These are phyloP conservation scores for Xylariales sp. DNA, from an alignment of 2,329 filamentous ascomycete genomes.

Conservation along the genomic window DNA sequence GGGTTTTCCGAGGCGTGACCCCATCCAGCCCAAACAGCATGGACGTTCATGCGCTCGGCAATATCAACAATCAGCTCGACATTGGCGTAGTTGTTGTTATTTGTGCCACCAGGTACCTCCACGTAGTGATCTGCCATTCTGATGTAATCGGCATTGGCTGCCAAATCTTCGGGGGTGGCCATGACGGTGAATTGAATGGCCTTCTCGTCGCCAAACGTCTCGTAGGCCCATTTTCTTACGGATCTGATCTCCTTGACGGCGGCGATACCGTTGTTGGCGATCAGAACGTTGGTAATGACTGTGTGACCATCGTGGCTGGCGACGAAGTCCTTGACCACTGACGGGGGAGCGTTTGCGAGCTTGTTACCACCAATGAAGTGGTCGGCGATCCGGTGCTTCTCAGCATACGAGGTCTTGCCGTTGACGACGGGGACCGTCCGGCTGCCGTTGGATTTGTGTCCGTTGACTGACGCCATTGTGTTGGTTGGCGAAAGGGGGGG, in stretches of 20 bases:
- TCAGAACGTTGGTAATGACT: slow-evolving; percentile 95
- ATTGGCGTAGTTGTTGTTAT: slow-evolving; percentile 99
- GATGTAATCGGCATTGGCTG: slow-evolving; percentile 98
- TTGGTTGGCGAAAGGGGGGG: slow-evolving; percentile 8
- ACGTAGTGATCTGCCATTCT: slow-evolving; percentile 99
- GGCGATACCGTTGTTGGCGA: slow-evolving; percentile 99
- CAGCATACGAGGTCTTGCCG: slow-evolving; percentile 64
- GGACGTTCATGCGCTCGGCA: slow-evolving; percentile 96
- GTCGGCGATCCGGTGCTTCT: slow-evolving; percentile 76
- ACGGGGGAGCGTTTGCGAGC: slow-evolving; percentile 73
- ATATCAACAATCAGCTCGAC: slow-evolving; percentile 98
- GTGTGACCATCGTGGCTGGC: slow-evolving; percentile 87
- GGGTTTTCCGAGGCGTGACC: slow-evolving; percentile 99
- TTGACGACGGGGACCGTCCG: slow-evolving; percentile 50
- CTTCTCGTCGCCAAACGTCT: slow-evolving; percentile 96
- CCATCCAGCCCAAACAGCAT: slow-evolving; percentile 99
- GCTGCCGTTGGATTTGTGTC: slow-evolving; percentile 38
- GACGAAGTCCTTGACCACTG: slow-evolving; percentile 96
- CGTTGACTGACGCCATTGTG: slow-evolving; percentile 45
- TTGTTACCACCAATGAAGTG: slow-evolving; percentile 97
- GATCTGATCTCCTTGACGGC: slow-evolving; percentile 99
- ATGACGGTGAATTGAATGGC: slow-evolving; percentile 99
- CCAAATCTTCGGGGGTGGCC: slow-evolving; percentile 96
- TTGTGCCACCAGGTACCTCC: slow-evolving; percentile 96
- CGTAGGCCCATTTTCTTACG: slow-evolving; percentile 99